Percentiles rank a stretch among this genome's conserved stretches.
Evolutionary conservation across 169 alveolate species (phyloP).

Genomic region (Cryptosporidium andersoni): DNA sequence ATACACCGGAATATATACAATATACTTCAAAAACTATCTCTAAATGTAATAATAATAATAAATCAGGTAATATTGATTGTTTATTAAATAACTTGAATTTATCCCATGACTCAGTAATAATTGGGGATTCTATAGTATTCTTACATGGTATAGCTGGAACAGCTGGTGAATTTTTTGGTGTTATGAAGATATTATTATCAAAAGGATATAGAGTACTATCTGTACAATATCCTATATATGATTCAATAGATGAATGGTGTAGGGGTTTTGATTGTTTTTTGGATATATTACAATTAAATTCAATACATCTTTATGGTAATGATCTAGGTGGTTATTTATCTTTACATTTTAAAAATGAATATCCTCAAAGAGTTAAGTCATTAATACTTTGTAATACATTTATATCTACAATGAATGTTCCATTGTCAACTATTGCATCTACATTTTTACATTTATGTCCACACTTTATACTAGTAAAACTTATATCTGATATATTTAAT

Average conservation of each 20-base stretch:
- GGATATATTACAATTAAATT: slow-evolving; percentile 18
- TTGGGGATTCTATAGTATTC: slow-evolving; percentile 3
- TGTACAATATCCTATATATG: slow-evolving; percentile 39
- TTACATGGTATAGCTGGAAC: slow-evolving; percentile 65
- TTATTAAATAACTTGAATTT: background rate
- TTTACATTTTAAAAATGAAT: slow-evolving; percentile 29
- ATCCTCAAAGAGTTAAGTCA: slow-evolving; percentile 57
- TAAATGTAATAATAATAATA: background rate
- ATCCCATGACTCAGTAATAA: too few relatives aligned
- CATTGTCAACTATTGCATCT: slow-evolving; percentile 54
- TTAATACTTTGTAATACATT: slow-evolving; percentile 49
- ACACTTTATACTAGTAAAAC: slow-evolving; percentile 31
- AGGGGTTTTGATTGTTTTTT: slow-evolving; percentile 46
- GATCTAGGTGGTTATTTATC: slow-evolving; percentile 60
- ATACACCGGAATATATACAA: background rate
- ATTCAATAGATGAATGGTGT: slow-evolving; percentile 28
- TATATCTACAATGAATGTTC: slow-evolving; percentile 38
- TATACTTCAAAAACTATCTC: background rate
- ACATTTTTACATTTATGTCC: slow-evolving; percentile 54
- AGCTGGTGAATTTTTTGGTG: slow-evolving; percentile 57
- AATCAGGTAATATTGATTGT: background rate
- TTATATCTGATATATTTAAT: slow-evolving; percentile 53
- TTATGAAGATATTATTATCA: slow-evolving; percentile 26
- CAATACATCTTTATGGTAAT: slow-evolving; percentile 50
- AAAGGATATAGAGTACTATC: slow-evolving; percentile 49